Conservation (phyloP, 495 filamentous ascomycete genomes). For the Podospora conica region DNA sequence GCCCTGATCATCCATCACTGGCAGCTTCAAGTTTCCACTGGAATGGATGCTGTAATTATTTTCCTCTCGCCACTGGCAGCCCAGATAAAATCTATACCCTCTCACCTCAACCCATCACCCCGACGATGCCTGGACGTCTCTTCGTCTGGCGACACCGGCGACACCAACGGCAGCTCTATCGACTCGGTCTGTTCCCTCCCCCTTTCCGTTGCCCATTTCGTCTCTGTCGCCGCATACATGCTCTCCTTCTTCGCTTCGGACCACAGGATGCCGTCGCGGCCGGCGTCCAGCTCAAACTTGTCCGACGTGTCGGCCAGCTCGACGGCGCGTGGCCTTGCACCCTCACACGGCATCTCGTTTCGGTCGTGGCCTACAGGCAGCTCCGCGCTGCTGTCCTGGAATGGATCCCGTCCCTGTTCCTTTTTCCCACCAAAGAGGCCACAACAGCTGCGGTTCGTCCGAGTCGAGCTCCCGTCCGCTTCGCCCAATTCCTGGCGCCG, state of each 20-base stretch:
- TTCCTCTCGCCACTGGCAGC: not conserved
- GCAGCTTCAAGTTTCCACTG: not conserved
- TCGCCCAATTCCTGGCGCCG: constrained; percentile 6
- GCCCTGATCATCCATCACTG: not conserved
- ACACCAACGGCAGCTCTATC: not conserved
- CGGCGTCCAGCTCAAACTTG: not conserved
- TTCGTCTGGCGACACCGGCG: not conserved
- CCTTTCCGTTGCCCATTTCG: not conserved
- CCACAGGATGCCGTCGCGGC: not conserved
- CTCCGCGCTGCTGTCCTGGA: not conserved
- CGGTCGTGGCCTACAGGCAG: not conserved
- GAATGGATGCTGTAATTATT: not conserved
- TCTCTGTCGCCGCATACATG: not conserved
- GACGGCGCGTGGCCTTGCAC: not conserved
- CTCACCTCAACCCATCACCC: not conserved
- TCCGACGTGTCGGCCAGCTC: not conserved
- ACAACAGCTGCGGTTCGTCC: not conserved
- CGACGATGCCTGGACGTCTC: not conserved
- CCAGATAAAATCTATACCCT: not conserved
- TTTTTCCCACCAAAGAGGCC: not conserved
- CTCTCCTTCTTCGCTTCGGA: not conserved
- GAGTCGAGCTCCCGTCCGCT: not conserved
- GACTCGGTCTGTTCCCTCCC: not conserved
- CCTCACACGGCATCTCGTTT: not conserved
- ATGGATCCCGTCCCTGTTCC: not conserved